Evolutionary conservation across 495 filamentous ascomycete genomes (phyloP).

Genomic region (Aspergillus haitiensis): DNA sequence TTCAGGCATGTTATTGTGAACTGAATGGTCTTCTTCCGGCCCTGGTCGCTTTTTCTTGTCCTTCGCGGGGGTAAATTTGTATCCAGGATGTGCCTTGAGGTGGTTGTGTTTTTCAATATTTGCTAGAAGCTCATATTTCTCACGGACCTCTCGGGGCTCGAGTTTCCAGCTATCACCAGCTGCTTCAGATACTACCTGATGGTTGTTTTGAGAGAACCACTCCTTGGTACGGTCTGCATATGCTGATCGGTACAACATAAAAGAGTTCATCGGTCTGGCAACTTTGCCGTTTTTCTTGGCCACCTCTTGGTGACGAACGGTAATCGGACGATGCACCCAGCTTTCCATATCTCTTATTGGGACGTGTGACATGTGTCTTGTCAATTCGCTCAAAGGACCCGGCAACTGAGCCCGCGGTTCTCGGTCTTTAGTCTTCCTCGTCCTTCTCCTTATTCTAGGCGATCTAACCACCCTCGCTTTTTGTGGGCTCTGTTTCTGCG

Average conservation of each 20-base stretch:
- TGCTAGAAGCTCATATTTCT: conserved; percentile 80
- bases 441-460: conserved; percentile 16
- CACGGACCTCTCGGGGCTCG: conserved; percentile 67
- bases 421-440: conserved; percentile 11
- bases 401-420: conserved; percentile 12
- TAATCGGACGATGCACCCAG: conserved; percentile 72
- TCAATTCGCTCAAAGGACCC: conserved; percentile 75
- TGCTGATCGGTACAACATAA: conserved; percentile 96
- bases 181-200: conserved; percentile 85
- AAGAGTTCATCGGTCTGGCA: conserved; percentile 94
- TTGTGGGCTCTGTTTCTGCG: conserved; percentile 2
- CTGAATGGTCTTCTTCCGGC: conserved; percentile 34
- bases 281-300: conserved; percentile 75
- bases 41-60: conserved; percentile 51
- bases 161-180: conserved; percentile 84
- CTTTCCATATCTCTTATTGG: conserved; percentile 76
- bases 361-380: conserved; percentile 61
- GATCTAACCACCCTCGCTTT: conserved; percentile 14
- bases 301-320: conserved; percentile 66
- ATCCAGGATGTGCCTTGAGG: conserved; percentile 80
- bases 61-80: conserved; percentile 93
- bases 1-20: conserved; percentile 20
- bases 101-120: conserved; percentile 84
- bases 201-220: conserved; percentile 85
- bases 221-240: conserved; percentile 84